These are phyloP conservation scores for Annulohypoxylon stygium DNA, from an alignment of 495 filamentous ascomycete species.

Conservation along the genomic window DNA sequence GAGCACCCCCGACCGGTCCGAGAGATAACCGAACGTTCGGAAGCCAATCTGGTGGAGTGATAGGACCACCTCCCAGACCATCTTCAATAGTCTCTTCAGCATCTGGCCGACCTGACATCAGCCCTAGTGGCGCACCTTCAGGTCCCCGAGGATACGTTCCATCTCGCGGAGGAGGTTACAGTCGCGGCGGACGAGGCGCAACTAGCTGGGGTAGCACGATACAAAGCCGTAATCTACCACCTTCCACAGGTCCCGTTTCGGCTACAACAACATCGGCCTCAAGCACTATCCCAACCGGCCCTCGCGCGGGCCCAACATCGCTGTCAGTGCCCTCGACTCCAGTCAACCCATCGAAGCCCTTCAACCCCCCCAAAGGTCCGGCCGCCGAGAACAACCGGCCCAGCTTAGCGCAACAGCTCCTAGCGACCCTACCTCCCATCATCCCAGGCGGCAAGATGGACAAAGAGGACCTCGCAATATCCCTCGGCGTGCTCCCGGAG, in stretches of 20 bases:
- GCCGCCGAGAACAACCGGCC: conserved; percentile 55
- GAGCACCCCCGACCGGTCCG: conserved; percentile 62
- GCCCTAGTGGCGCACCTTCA: conserved; percentile 57
- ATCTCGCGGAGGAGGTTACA: conserved; percentile 52
- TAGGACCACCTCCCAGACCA: conserved; percentile 51
- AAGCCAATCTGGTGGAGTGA: conserved; percentile 50
- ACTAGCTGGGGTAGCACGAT: conserved; percentile 52
- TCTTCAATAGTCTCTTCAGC: conserved; percentile 48
- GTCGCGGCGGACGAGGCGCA: conserved; percentile 57
- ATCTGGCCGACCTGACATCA: conserved; percentile 54
- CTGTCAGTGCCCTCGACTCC: conserved; percentile 48
- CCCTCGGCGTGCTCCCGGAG: conserved; percentile 56
- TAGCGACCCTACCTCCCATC: conserved; percentile 57
- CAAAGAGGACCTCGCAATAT: conserved; percentile 45
- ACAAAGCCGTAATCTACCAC: conserved; percentile 52
- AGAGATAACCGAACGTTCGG: conserved; percentile 56
- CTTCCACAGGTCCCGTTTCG: conserved; percentile 51
- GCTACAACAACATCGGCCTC: conserved; percentile 49
- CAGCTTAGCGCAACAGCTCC: conserved; percentile 57
- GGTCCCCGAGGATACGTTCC: conserved; percentile 63
- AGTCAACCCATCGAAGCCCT: conserved; percentile 53
- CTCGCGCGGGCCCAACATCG: conserved; percentile 51
- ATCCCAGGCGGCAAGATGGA: conserved; percentile 62
- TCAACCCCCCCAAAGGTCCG: conserved; percentile 65
- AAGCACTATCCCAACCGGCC: conserved; percentile 60